Percentiles rank a stretch among this genome's conserved stretches.
phyloP scores from a whole-genome alignment of 495 filamentous ascomycete species.

The Letharia lupina region DNA sequence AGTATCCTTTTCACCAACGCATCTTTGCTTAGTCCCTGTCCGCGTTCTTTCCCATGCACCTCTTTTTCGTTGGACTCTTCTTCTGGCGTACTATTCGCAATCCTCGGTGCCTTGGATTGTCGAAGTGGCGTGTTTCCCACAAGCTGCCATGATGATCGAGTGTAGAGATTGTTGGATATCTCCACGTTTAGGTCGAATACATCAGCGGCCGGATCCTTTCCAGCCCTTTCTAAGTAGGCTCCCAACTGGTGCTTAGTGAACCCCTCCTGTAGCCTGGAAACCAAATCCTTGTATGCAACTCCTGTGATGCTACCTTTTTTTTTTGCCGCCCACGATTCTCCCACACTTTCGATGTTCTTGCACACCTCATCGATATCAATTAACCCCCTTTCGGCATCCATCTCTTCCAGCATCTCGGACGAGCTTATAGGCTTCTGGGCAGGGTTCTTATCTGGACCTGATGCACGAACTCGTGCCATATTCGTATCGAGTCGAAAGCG shows the following conservation, averaged over 20 bases:
- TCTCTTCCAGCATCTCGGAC: constrained; percentile 19
- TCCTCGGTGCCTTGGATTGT: constrained; percentile 9
- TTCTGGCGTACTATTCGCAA: constrained; percentile 6
- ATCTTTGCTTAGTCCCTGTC: constrained; percentile 29
- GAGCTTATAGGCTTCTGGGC: constrained; percentile 9
- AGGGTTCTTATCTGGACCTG: constrained; percentile 1
- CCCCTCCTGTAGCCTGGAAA: constrained; percentile 11
- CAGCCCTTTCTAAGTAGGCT: constrained; percentile 11
- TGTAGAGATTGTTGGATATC: constrained; percentile 3
- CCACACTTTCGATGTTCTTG: constrained; percentile 19
- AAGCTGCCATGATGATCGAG: constrained; percentile 19
- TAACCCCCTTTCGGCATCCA: constrained; percentile 19
- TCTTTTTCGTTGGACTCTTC: background rate
- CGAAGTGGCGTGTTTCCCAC: background rate
- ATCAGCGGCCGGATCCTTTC: background rate
- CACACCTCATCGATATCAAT: constrained; percentile 18
- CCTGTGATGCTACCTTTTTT: background rate
- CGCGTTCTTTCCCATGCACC: constrained; percentile 1
- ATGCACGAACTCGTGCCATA: background rate
- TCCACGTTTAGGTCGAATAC: constrained; percentile 9
- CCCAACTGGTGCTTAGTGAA: constrained; percentile 21
- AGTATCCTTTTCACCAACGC: constrained; percentile 35
- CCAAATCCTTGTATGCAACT: constrained; percentile 15
- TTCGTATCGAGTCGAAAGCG: background rate
- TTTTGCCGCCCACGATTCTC: constrained; percentile 10